These are phyloP conservation scores for Pseudozyma thailandica DNA, from an alignment of 1,284 basidiomycete genomes.

Conservation along the genomic window DNA sequence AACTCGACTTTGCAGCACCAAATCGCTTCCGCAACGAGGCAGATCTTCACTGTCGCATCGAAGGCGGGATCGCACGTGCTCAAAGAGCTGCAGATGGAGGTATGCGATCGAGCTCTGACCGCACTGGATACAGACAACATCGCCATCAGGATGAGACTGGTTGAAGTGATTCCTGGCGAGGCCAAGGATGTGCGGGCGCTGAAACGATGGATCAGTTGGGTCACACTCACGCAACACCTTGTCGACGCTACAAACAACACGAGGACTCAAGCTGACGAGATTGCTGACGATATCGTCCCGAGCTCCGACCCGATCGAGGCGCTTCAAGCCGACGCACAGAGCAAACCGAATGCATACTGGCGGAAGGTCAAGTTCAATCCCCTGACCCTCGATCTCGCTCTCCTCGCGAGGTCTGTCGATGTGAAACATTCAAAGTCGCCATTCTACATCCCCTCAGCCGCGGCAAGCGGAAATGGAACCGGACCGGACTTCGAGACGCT, in stretches of 20 bases:
- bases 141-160: slow-evolving; percentile 19
- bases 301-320: slow-evolving; percentile 4
- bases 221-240: slow-evolving; percentile 27
- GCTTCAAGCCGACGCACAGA: slow-evolving; percentile 1
- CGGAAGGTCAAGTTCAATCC: slow-evolving; percentile 8
- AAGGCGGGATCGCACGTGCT: background rate
- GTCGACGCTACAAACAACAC: background rate
- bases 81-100: slow-evolving; percentile 12
- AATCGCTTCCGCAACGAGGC: slow-evolving; percentile 2
- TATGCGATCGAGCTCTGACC: slow-evolving; percentile 14
- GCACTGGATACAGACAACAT: slow-evolving; percentile 11
- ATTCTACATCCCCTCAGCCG: slow-evolving; percentile 6
- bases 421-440: slow-evolving; percentile 13
- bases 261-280: background rate
- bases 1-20: slow-evolving; percentile 7
- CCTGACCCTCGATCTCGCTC: slow-evolving; percentile 16
- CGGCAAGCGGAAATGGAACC: background rate
- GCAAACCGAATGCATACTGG: background rate
- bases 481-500: slow-evolving; percentile 11
- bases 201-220: slow-evolving; percentile 29
- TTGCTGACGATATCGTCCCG: background rate
- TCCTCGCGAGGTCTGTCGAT: slow-evolving; percentile 22
- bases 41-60: slow-evolving; percentile 14
- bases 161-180: slow-evolving; percentile 11
- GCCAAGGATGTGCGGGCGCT: slow-evolving; percentile 7